Conservation (phyloP, 495 filamentous ascomycete genomes). For the Penicillium odoratum region DNA sequence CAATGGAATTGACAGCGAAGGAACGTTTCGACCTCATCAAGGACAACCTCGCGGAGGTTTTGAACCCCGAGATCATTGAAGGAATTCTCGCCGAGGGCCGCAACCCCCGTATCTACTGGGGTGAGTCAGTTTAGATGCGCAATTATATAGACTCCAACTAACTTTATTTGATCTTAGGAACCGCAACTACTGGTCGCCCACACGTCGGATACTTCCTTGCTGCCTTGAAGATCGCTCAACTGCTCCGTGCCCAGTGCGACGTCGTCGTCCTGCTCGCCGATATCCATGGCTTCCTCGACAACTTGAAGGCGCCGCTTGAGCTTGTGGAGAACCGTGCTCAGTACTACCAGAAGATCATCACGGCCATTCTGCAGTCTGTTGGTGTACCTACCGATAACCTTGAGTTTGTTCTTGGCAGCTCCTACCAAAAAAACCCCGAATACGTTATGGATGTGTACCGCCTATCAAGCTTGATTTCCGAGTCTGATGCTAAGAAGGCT, state of each 20-base stretch:
- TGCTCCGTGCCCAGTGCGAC: constrained; percentile 80
- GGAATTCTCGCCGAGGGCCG: constrained; percentile 68
- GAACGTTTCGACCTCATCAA: constrained; percentile 68
- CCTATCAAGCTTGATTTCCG: constrained; percentile 35
- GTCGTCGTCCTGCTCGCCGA: constrained; percentile 82
- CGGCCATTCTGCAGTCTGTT: constrained; percentile 64
- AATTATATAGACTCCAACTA: not conserved
- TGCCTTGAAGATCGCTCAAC: constrained; percentile 46
- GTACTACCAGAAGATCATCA: constrained; percentile 71
- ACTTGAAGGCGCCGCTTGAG: constrained; percentile 78
- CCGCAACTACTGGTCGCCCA: constrained; percentile 7
- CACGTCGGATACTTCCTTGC: constrained; percentile 16
- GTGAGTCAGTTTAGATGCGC: constrained; percentile 29
- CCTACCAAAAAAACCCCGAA: constrained; percentile 63
- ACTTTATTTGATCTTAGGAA: constrained; percentile 28
- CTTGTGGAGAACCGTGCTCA: constrained; percentile 76
- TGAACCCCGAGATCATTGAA: constrained; percentile 86
- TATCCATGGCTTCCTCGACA: constrained; percentile 45
- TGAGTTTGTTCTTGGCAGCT: constrained; percentile 79
- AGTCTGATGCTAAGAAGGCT: constrained; percentile 72
- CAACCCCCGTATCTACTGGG: constrained; percentile 82
- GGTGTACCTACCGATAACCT: constrained; percentile 75
- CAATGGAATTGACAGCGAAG: constrained; percentile 19
- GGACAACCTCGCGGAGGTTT: constrained; percentile 77
- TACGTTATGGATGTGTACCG: constrained; percentile 47